Percentiles rank a stretch among this genome's conserved stretches.
Conservation (phyloP, 306 rosid species). For the Cicer arietinum region DNA sequence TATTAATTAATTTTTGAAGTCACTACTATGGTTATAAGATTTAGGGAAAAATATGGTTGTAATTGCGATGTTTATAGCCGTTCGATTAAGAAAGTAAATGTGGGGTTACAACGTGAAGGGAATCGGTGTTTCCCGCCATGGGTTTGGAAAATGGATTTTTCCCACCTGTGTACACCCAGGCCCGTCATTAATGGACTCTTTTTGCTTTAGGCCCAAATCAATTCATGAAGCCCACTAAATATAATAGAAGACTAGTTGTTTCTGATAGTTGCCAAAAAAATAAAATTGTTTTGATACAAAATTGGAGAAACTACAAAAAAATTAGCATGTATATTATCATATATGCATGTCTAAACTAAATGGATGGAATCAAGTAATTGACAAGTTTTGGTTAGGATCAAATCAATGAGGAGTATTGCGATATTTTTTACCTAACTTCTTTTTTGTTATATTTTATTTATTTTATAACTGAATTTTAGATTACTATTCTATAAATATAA, state of each 20-base stretch:
- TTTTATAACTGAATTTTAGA: too few relatives aligned
- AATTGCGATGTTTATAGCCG: constrained; percentile 44
- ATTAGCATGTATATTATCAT: too few relatives aligned
- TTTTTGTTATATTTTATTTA: too few relatives aligned
- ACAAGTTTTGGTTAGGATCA: too few relatives aligned
- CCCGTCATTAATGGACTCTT: not conserved
- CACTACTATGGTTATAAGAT: not conserved
- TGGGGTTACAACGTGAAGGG: constrained; percentile 46
- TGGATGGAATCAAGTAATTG: too few relatives aligned
- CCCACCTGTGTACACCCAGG: not conserved
- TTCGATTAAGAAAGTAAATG: constrained; percentile 51
- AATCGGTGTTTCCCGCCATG: constrained; percentile 65
- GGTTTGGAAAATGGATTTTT: constrained; percentile 29
- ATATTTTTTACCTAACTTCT: too few relatives aligned
- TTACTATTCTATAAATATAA: too few relatives aligned
- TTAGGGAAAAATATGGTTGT: not conserved
- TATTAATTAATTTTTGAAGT: not conserved
- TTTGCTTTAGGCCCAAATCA: not conserved
- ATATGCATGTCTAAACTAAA: too few relatives aligned
- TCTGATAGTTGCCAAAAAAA: too few relatives aligned
- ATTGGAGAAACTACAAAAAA: too few relatives aligned
- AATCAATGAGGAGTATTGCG: too few relatives aligned
- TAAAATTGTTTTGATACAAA: too few relatives aligned
- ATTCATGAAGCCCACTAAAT: not conserved
- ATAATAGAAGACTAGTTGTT: not conserved